Percentiles rank a stretch among this genome's conserved stretches.
phyloP scores from a whole-genome alignment of 2,329 filamentous ascomycete genomes.

The Truncatella angustata region DNA sequence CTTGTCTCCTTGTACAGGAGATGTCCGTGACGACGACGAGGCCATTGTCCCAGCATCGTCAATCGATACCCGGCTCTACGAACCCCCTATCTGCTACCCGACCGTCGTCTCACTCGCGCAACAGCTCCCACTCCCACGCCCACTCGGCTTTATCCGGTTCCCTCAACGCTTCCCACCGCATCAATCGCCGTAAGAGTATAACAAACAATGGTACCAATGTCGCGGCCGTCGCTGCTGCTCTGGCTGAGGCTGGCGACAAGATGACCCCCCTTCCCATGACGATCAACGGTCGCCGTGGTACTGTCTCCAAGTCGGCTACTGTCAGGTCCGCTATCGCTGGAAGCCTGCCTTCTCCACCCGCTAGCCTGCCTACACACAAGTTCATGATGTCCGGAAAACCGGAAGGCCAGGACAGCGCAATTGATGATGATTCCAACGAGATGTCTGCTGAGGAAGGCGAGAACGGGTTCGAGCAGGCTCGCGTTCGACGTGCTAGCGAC shows the following conservation, averaged over 20 bases:
- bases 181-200: constrained; percentile 92
- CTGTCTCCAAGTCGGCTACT: constrained; percentile 63
- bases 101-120: constrained; percentile 63
- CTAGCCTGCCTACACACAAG: constrained; percentile 63
- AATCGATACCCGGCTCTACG: constrained; percentile 55
- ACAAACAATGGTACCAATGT: constrained; percentile 72
- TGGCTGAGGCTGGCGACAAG: constrained; percentile 64
- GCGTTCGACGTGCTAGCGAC: constrained; percentile 71
- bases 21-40: constrained; percentile 64
- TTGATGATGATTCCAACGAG: constrained; percentile 66
- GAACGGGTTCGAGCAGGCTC: constrained; percentile 45
- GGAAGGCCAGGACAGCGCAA: constrained; percentile 57
- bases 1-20: constrained; percentile 45
- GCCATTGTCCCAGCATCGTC: constrained; percentile 60
- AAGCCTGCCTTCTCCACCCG: constrained; percentile 63
- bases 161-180: constrained; percentile 77
- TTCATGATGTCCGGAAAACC: constrained; percentile 48
- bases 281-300: constrained; percentile 60
- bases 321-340: constrained; percentile 51
- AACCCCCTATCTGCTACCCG: constrained; percentile 59
- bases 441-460: constrained; percentile 55
- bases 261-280: constrained; percentile 56
- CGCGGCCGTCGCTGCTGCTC: constrained; percentile 70
- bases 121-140: constrained; percentile 77
- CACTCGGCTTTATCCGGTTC: constrained; percentile 77